Evolutionary conservation across 2,329 filamentous ascomycete genomes (phyloP), one percentile per base, ranked within the genome.

Genomic region (Hymenoscyphus infarciens): DNA sequence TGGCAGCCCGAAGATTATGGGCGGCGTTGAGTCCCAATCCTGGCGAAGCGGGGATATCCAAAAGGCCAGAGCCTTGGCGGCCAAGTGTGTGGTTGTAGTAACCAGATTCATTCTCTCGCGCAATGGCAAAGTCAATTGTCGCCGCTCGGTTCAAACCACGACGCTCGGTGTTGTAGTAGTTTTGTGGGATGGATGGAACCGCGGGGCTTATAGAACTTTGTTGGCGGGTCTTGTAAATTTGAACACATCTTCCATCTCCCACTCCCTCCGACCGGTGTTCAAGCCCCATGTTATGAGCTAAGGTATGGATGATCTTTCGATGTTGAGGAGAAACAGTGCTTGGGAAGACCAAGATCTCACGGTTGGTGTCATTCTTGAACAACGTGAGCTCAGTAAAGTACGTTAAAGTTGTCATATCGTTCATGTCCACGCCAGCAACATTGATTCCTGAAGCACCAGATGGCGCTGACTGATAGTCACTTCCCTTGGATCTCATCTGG

Each of bases 91-190:
- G 87, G 68, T 92, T 94, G 68, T 89, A 89, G 68, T 84, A 87
- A 57, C 82, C 82, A 22, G 87, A 87, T 35, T 79, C 80, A 22
- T 83, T 78, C 25, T 89, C 88, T 60, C 90, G 84, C 59, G 90
- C 86, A 66, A 92, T 89, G 68, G 91, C 92, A 76, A 98, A 98
- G 76, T 98, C 95, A 68, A 96, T 97, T 1, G 95, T 98, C n/a
- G 95, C 95, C 16, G 95, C 93, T 66, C 95, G 89, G 78, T 92
- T 97, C 39, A 99, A 81, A 4, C 89, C 90, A 64, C 94, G 90
- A 69, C 94, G 88, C 70, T 90, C 86, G 67, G 80, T 71, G 80
- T 87, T 80, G 80, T 87, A 76, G 70, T 82, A 79, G 57, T 80
- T 76, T 38, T 61, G 16, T 38, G 64, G 63, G 1, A n/a, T 82